These are phyloP conservation scores for Komagataella mondaviorum DNA, from an alignment of 805 yeast species.

Conservation along the genomic window DNA sequence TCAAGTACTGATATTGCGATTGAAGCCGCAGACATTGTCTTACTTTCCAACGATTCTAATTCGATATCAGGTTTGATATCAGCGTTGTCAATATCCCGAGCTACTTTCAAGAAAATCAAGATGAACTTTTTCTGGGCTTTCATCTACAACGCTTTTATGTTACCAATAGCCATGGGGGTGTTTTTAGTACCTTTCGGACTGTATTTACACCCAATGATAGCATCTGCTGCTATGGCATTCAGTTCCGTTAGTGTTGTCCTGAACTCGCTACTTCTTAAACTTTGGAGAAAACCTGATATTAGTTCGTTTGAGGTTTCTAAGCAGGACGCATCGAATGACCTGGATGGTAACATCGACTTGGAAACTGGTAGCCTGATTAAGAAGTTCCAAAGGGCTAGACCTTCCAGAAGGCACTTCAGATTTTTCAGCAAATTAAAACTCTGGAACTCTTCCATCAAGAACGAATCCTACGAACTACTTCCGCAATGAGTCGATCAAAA, in stretches of 20 bases:
- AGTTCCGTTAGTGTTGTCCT: slow-evolving; percentile 83
- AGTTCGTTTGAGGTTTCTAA: background rate
- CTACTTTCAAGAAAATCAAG: slow-evolving; percentile 63
- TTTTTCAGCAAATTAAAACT: too few relatives aligned
- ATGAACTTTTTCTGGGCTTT: slow-evolving; percentile 82
- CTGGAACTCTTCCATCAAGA: background rate
- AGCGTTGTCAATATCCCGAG: slow-evolving; percentile 55
- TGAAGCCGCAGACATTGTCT: slow-evolving; percentile 90
- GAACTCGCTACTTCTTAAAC: slow-evolving; percentile 60
- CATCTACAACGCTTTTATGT: slow-evolving; percentile 69
- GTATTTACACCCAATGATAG: slow-evolving; percentile 75
- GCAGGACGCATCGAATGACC: background rate
- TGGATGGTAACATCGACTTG: background rate
- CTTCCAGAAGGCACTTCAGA: background rate
- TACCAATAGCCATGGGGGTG: slow-evolving; percentile 93
- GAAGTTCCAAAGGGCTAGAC: background rate
- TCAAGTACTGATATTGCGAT: slow-evolving; percentile 94
- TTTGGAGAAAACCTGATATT: slow-evolving; percentile 33
- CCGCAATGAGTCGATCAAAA: background rate
- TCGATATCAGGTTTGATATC: slow-evolving; percentile 36
- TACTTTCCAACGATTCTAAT: slow-evolving; percentile 28
- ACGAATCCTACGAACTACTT: background rate
- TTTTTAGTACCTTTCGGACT: slow-evolving; percentile 62
- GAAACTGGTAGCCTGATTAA: background rate
- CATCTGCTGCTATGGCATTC: slow-evolving; percentile 87